Evolutionary conservation across 768 basidiomycete genomes (phyloP).

Genomic region (Amanita molliuscula): DNA sequence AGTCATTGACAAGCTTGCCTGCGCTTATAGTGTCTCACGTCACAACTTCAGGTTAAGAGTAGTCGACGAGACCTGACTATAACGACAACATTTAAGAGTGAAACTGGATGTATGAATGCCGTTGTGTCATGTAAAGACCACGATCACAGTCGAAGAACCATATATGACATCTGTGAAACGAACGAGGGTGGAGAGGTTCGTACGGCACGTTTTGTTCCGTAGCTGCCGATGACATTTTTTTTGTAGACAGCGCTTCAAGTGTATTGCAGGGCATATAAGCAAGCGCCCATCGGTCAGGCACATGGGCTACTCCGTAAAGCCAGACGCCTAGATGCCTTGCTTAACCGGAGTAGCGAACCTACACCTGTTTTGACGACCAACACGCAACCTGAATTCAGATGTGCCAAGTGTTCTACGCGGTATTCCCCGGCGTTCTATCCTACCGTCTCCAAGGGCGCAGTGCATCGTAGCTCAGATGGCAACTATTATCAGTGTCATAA

Average conservation of each 20-base stretch:
- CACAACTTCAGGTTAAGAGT: constrained; percentile 52
- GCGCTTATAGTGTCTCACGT: background rate
- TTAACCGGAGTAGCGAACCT: constrained; percentile 22
- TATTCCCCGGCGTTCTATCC: constrained; percentile 74
- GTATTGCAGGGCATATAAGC: constrained; percentile 80
- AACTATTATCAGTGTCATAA: constrained; percentile 33
- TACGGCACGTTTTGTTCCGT: background rate
- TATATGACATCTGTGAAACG: constrained; percentile 79
- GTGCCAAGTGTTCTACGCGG: constrained; percentile 52
- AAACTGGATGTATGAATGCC: constrained; percentile 70
- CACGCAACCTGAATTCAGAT: constrained; percentile 30
- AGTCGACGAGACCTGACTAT: constrained; percentile 59
- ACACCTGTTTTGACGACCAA: constrained; percentile 11
- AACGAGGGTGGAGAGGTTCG: constrained; percentile 73
- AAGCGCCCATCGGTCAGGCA: constrained; percentile 56
- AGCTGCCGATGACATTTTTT: background rate
- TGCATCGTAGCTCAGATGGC: constrained; percentile 9
- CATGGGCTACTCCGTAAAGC: constrained; percentile 88
- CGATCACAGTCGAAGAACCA: constrained; percentile 47
- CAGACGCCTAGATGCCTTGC: constrained; percentile 66
- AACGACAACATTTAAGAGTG: constrained; percentile 66
- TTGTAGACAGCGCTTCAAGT: constrained; percentile 81
- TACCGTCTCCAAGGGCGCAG: constrained; percentile 22
- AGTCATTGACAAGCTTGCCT: constrained; percentile 15
- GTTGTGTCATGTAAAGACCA: constrained; percentile 76